Percentiles rank a stretch among this genome's conserved stretches.
These are phyloP conservation scores for Cryptococcus neoformans DNA, from an alignment of 1,284 basidiomycete species.

Conservation along the genomic window DNA sequence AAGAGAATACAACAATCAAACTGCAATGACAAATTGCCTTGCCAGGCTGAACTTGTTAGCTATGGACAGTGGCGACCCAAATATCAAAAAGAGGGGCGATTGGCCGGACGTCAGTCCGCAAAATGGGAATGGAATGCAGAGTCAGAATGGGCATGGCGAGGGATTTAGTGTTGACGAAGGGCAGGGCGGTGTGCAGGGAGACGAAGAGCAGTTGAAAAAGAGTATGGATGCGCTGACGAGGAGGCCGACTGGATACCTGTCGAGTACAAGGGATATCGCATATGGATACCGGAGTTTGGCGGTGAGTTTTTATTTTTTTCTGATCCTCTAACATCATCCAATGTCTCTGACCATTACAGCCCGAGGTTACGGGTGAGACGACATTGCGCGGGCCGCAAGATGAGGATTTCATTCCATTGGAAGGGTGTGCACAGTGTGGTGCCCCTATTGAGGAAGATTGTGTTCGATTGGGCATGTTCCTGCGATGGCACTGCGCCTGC, in stretches of 20 bases:
- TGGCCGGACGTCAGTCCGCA: constrained; percentile 15
- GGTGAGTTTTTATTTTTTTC: constrained; percentile 24
- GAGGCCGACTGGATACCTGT: constrained; percentile 53
- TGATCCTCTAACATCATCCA: not conserved
- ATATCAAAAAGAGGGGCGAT: constrained; percentile 55
- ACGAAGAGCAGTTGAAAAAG: constrained; percentile 39
- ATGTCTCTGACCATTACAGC: constrained; percentile 32
- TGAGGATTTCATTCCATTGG: constrained; percentile 53
- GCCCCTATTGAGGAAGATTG: constrained; percentile 97
- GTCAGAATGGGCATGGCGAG: not conserved
- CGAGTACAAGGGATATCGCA: constrained; percentile 64
- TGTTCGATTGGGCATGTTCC: constrained; percentile 84
- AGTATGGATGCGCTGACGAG: constrained; percentile 41
- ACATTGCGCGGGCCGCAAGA: constrained; percentile 58
- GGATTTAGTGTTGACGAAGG: not conserved
- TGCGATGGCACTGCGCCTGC: constrained; percentile 94
- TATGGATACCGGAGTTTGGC: constrained; percentile 88
- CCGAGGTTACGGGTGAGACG: constrained; percentile 81
- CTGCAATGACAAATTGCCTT: constrained; percentile 85
- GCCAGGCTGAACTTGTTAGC: constrained; percentile 89
- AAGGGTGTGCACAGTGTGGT: constrained; percentile 85
- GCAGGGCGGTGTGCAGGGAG: constrained; percentile 5
- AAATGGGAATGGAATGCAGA: not conserved
- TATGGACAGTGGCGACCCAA: constrained; percentile 78
- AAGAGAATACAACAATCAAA: constrained; percentile 74